Evolutionary conservation across 495 filamentous ascomycete species (phyloP).

Genomic region (Acidiella bohemica): DNA sequence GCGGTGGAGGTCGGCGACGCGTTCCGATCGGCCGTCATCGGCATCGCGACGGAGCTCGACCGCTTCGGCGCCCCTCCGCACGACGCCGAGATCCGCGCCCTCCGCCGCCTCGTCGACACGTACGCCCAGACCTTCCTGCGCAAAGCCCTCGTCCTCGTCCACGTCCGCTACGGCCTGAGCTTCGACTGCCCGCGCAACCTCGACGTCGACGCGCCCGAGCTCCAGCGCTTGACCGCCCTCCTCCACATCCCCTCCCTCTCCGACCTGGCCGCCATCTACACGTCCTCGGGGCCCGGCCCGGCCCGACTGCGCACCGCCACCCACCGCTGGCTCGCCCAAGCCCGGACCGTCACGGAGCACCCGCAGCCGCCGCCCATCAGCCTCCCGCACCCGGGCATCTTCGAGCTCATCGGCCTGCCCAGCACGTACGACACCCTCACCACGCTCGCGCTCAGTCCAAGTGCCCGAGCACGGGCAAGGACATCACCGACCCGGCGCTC

Average conservation of each 20-base stretch:
- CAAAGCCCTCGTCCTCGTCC: conserved; percentile 68
- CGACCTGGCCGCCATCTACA: conserved; percentile 50
- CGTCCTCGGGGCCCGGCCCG: conserved; percentile 11
- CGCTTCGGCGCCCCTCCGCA: conserved; percentile 4
- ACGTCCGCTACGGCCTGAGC: conserved; percentile 78
- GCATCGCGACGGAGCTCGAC: conserved; percentile 6
- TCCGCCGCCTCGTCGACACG: conserved; percentile 48
- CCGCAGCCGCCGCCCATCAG: conserved; percentile 28
- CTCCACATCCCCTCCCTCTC: conserved; percentile 67
- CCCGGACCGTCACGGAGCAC: conserved; percentile 16
- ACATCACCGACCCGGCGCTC: conserved; percentile 74
- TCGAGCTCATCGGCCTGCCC: conserved; percentile 84
- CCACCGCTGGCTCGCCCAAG: conserved; percentile 65
- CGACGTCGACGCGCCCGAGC: conserved; percentile 55
- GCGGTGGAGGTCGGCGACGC: not conserved
- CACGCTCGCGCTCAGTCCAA: conserved; percentile 71
- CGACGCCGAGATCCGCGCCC: conserved; percentile 25
- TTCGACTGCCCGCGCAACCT: conserved; percentile 60
- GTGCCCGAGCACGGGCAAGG: conserved; percentile 82
- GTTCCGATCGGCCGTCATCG: conserved; percentile 7
- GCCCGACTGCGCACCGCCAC: conserved; percentile 41
- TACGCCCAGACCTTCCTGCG: conserved; percentile 86
- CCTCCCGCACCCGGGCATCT: conserved; percentile 75
- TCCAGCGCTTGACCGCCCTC: conserved; percentile 63
- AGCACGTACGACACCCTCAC: conserved; percentile 86